Evolutionary conservation across 305 asterid species (phyloP).

Genomic region (Euphrasia arctica): DNA sequence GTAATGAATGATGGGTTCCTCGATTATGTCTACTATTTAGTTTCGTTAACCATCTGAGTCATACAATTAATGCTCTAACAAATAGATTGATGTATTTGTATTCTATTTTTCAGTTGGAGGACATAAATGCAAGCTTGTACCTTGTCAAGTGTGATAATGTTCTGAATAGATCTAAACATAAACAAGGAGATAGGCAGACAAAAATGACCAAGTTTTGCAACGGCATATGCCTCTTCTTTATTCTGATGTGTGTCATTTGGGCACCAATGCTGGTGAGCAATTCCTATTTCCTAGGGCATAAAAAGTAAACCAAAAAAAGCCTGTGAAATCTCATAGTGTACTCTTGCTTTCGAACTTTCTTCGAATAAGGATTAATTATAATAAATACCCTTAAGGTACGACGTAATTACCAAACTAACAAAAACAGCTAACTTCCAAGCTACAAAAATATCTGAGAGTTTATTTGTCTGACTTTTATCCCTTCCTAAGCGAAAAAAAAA

Average conservation of each 20-base stretch:
- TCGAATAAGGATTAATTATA: neutral
- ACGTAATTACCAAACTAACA: neutral
- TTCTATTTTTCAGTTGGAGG: constrained; percentile 77
- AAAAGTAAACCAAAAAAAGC: neutral
- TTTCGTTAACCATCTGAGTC: neutral
- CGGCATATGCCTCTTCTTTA: constrained; percentile 88
- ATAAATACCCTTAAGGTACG: neutral
- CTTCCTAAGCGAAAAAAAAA: neutral
- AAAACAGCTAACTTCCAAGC: neutral
- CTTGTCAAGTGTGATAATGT: constrained; percentile 97
- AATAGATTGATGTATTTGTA: constrained; percentile 27
- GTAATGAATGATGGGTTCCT: neutral
- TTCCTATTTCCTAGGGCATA: constrained; percentile 22
- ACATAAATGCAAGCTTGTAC: constrained; percentile 96
- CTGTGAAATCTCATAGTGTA: constrained; percentile 3
- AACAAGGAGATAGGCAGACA: constrained; percentile 90
- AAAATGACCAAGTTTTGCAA: constrained; percentile 93
- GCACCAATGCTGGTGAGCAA: constrained; percentile 98
- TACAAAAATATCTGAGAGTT: neutral
- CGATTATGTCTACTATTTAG: constrained; percentile 7
- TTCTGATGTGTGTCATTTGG: constrained; percentile 95
- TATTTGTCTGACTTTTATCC: neutral
- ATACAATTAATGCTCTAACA: constrained; percentile 10
- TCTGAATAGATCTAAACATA: constrained; percentile 85
- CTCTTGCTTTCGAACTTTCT: neutral